A percentile compares a stretch with the other conserved stretches of the same genome.
These are phyloP conservation scores for Lipomyces chichibuensis DNA, from an alignment of 805 yeast species.

Conservation along the genomic window DNA sequence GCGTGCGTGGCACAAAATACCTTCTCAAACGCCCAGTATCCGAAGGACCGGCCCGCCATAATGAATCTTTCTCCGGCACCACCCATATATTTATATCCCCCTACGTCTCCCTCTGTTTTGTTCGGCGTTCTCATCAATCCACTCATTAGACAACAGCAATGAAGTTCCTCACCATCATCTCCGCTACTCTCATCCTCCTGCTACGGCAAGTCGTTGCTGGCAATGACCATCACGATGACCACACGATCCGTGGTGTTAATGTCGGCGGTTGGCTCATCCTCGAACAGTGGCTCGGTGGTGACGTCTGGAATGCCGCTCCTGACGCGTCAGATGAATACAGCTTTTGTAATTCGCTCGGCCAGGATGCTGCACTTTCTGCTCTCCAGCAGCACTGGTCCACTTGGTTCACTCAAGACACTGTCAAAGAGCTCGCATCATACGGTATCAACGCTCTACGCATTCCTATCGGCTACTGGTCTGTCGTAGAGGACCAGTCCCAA, in stretches of 20 bases:
- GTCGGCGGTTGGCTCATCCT: constrained; percentile 90
- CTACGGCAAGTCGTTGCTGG: not conserved
- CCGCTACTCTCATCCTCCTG: not conserved
- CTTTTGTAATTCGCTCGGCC: constrained; percentile 62
- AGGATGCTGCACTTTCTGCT: constrained; percentile 54
- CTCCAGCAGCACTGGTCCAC: constrained; percentile 74
- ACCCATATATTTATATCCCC: not conserved
- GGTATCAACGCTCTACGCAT: constrained; percentile 87
- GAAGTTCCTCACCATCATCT: not conserved
- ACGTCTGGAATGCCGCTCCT: constrained; percentile 60
- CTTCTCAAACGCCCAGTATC: too few relatives aligned
- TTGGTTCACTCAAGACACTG: constrained; percentile 74
- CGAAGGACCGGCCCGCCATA: too few relatives aligned
- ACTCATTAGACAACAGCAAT: not conserved
- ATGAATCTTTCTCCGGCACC: too few relatives aligned
- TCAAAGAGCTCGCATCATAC: constrained; percentile 55
- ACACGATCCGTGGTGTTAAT: constrained; percentile 52
- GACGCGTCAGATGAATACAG: constrained; percentile 85
- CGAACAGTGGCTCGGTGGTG: constrained; percentile 59
- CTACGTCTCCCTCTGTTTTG: not conserved
- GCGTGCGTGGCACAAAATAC: not conserved
- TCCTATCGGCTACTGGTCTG: constrained; percentile 94
- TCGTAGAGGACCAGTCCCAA: constrained; percentile 60
- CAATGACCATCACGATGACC: not conserved
- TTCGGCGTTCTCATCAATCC: too few relatives aligned